Evolutionary conservation across 257 asterid genomes (phyloP), one percentile per base, ranked within the genome.

Genomic region (Asclepias syriaca): DNA sequence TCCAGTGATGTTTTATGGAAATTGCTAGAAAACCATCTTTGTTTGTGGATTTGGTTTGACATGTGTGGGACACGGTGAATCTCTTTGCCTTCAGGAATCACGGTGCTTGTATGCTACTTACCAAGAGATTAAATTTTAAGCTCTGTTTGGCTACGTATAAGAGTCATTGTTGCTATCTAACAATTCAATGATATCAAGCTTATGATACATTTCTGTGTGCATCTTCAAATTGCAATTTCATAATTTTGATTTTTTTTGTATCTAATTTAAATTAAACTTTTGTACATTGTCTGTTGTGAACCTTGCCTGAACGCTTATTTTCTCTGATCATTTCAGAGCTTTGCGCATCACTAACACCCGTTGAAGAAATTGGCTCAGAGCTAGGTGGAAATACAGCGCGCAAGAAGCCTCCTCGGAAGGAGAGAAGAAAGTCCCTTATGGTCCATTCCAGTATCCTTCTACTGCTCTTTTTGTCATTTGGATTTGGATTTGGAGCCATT

Each of bases 351-450:
- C 66, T 93, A 66, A 70, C 71, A 64, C 78, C 82, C 77, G 27
- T 55, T 65, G 82, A 46, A 54, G 92, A 71, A 54, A 73, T 68
- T 72, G 65, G 39, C 82, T 78, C 75, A 73, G 89, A 85, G 86
- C 80, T 75, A 72, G 82, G 81, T 64, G 89, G 83, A 40, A 74
- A 77, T 71, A 77, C 81, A 61, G 82, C 78, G 73, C 83, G 75
- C 71, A 88, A 74, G 82, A 93, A 89, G 79, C 93, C 96, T 70
- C 89, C 83, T 29, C 83, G 90, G 78, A 93, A 93, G 85, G 90
- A 81, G 81, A 83, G 89, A 81, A 90, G 85, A 81, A 90, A 89
- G 85, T 75, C 81, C 72, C 76, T 51, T 70, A 77, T 63, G 77
- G 68, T 82, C 72, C 83, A 78, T 73, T 79, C 90, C 78, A 78